Conservation (phyloP, 495 filamentous ascomycete species). For the Penicillium dipodomyicola region DNA sequence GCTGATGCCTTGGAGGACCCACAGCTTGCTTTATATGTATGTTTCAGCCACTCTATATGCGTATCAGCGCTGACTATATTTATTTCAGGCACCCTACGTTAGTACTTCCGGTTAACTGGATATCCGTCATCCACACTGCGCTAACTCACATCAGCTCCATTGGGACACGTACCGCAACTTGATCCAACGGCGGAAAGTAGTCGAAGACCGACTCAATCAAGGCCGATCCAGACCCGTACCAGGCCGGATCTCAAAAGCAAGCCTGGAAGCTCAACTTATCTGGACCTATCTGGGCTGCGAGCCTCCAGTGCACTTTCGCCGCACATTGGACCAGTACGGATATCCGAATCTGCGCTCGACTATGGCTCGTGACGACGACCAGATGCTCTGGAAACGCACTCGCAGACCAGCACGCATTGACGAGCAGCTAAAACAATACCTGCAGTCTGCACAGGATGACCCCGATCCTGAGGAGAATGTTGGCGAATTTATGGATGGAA, state of each 20-base stretch:
- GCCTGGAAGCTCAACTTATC: constrained; percentile 57
- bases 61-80: background rate
- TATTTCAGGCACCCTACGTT: constrained; percentile 20
- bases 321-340: constrained; percentile 66
- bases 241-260: constrained; percentile 50
- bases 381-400: constrained; percentile 70
- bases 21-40: constrained; percentile 44
- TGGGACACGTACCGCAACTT: constrained; percentile 65
- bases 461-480: constrained; percentile 16
- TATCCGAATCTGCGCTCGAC: constrained; percentile 64
- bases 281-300: constrained; percentile 66
- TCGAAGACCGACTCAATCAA: constrained; percentile 53
- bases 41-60: constrained; percentile 7
- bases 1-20: constrained; percentile 28
- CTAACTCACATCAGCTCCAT: constrained; percentile 52
- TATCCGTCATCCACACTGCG: background rate
- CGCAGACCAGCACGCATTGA: constrained; percentile 40
- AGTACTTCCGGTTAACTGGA: background rate
- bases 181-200: constrained; percentile 56
- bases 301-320: constrained; percentile 60
- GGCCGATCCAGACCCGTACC: constrained; percentile 59
- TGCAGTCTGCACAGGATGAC: constrained; percentile 20
- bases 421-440: constrained; percentile 27
- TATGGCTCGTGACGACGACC: constrained; percentile 61
- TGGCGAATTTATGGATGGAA: constrained; percentile 50